Evolutionary conservation across 352 stramenopile species (phyloP), one percentile per base, ranked within the genome.

Genomic region (Pythium pyrilobum): DNA sequence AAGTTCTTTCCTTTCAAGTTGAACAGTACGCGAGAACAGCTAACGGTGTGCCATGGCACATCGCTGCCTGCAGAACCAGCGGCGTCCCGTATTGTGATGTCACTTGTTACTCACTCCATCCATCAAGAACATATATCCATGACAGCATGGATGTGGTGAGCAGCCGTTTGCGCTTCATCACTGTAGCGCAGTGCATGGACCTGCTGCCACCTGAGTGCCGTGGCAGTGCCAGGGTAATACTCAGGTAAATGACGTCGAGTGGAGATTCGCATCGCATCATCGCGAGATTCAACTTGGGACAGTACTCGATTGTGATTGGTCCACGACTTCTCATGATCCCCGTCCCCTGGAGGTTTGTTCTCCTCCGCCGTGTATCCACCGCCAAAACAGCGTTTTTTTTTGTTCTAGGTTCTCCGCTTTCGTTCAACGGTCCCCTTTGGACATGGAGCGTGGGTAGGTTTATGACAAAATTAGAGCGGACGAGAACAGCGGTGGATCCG

Each of bases 201-300:
- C 29, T 47, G 48, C 31, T 38, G 48, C 48, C 48, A 47, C 47
- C 27, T 39, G 21, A 16, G 15, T 33, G 16, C n/a, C n/a, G n/a
- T 4, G 25, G 10, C 31, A 31, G 20, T 33, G 20, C 44, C 31
- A 34, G 24, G 34, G 54, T 48, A 42, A 46, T 25, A 21, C 50
- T 42, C 37, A 18, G 45, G 46, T n/a, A 37, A 38, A 58, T 64
- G 56, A 64, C 56, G 41, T 40, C 53, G 40, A 43, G 31, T 1
- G 8, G 34, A 64, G 56, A 64, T 64, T 64, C 56, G 15, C 42
- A 40, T 55, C 29, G 56, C 56, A 64, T 64, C 56, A 65, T 59
- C 24, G 33, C 23, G 13, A 66, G 58, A 66, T 66, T 66, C 58
- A 66, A 61, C 28, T 32, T 65, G 57, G 49, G 50, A 59, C 37